Evolutionary conservation across 2,329 filamentous ascomycete genomes (phyloP).

Genomic region (Dactylonectria macrodidyma): DNA sequence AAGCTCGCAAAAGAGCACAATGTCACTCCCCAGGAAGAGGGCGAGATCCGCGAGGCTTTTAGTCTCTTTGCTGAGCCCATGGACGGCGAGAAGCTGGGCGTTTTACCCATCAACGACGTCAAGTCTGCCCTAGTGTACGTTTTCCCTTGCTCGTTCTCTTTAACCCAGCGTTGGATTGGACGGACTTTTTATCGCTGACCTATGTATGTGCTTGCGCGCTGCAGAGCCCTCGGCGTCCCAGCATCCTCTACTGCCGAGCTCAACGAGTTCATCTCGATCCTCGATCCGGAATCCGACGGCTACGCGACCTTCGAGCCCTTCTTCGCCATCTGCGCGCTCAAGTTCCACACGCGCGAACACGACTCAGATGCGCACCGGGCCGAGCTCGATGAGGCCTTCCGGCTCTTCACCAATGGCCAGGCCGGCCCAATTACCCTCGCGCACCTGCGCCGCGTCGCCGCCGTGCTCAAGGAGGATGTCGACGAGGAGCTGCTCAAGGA

Average conservation of each 20-base stretch:
- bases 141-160: background rate
- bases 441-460: constrained; percentile 84
- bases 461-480: constrained; percentile 86
- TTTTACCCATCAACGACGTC: constrained; percentile 77
- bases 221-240: constrained; percentile 85
- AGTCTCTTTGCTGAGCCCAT: constrained; percentile 82
- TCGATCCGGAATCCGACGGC: constrained; percentile 87
- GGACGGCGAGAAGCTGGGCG: constrained; percentile 80
- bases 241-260: constrained; percentile 77
- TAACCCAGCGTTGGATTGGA: background rate
- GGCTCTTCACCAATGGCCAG: constrained; percentile 78
- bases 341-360: constrained; percentile 76
- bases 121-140: constrained; percentile 81
- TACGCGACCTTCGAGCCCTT: constrained; percentile 86
- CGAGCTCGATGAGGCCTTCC: constrained; percentile 87
- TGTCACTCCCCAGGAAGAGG: constrained; percentile 86
- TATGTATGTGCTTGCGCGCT: background rate
- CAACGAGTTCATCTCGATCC: constrained; percentile 80
- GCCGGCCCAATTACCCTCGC: constrained; percentile 79
- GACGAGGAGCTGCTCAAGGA: constrained; percentile 87
- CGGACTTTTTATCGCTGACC: background rate
- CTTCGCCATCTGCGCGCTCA: constrained; percentile 89
- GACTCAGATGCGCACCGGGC: constrained; percentile 67
- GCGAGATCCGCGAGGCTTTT: constrained; percentile 93
- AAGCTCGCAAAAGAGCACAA: constrained; percentile 95